Evolutionary conservation across 2,329 filamentous ascomycete genomes (phyloP).

Genomic region (Xylariales sp.): DNA sequence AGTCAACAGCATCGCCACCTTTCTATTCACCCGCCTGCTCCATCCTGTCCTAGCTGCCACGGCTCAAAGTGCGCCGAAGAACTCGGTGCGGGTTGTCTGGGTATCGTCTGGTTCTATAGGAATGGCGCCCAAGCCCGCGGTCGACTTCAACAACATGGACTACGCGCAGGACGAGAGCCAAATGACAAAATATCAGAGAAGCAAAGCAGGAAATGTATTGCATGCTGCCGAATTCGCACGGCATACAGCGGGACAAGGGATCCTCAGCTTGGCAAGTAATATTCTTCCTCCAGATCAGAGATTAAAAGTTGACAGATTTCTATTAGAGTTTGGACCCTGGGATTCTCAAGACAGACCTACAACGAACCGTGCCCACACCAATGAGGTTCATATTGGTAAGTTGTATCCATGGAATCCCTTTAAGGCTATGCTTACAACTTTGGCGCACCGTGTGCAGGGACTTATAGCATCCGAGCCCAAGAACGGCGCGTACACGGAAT

Average conservation of each 20-base stretch:
- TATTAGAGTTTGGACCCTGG: too few species aligned
- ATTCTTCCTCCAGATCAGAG: not conserved
- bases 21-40: conserved; percentile 16
- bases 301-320: not conserved
- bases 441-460: not conserved
- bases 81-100: not conserved
- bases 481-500: not conserved
- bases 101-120: not conserved
- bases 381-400: too few species aligned
- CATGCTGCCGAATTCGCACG: not conserved
- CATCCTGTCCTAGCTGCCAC: conserved; percentile 9
- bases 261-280: not conserved
- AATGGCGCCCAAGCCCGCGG: not conserved
- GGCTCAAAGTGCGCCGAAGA: not conserved
- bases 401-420: too few species aligned
- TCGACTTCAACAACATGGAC: not conserved
- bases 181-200: not conserved
- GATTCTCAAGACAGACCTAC: too few species aligned
- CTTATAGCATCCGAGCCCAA: not conserved
- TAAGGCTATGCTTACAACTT: too few species aligned
- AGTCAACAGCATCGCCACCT: conserved; percentile 15
- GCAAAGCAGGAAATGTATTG: not conserved
- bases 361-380: too few species aligned
- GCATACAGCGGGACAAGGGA: not conserved
- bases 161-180: not conserved